These are phyloP conservation scores for Nigrograna mackinnonii DNA, from an alignment of 2,329 filamentous ascomycete genomes.

Conservation along the genomic window DNA sequence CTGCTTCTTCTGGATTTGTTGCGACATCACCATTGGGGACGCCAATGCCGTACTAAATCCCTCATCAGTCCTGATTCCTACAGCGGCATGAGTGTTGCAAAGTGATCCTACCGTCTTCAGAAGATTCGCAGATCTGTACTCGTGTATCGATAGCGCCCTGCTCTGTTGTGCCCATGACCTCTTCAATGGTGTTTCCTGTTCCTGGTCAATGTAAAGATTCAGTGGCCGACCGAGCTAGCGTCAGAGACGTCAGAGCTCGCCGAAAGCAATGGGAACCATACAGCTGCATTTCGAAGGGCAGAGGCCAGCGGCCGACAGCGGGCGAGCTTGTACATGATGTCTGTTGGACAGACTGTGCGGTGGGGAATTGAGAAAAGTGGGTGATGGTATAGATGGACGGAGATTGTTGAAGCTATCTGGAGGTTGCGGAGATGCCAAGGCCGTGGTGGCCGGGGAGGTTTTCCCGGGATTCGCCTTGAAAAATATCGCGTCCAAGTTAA, in stretches of 20 bases:
- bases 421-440: slow-evolving; percentile 36
- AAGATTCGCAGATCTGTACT: slow-evolving; percentile 94
- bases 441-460: slow-evolving; percentile 23
- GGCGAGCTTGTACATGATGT: slow-evolving; percentile 84
- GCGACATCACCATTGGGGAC: slow-evolving; percentile 91
- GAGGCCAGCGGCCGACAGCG: slow-evolving; percentile 75
- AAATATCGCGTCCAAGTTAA: slow-evolving; percentile 26
- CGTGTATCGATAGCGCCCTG: slow-evolving; percentile 93
- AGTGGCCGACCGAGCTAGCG: slow-evolving; percentile 29
- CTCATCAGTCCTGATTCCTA: not conserved
- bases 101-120: slow-evolving; percentile 63
- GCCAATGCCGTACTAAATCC: slow-evolving; percentile 82
- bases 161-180: slow-evolving; percentile 72
- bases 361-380: slow-evolving; percentile 16
- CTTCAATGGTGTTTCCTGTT: slow-evolving; percentile 60
- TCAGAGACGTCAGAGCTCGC: slow-evolving; percentile 32
- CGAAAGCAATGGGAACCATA: slow-evolving; percentile 48
- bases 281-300: slow-evolving; percentile 77
- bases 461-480: slow-evolving; percentile 24
- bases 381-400: slow-evolving; percentile 23
- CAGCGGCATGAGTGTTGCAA: not conserved
- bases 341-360: slow-evolving; percentile 34
- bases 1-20: slow-evolving; percentile 81
- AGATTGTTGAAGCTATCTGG: slow-evolving; percentile 25
- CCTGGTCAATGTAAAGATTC: slow-evolving; percentile 24